Conservation (phyloP, 768 basidiomycete species). For the Pleurotus pulmonarius region DNA sequence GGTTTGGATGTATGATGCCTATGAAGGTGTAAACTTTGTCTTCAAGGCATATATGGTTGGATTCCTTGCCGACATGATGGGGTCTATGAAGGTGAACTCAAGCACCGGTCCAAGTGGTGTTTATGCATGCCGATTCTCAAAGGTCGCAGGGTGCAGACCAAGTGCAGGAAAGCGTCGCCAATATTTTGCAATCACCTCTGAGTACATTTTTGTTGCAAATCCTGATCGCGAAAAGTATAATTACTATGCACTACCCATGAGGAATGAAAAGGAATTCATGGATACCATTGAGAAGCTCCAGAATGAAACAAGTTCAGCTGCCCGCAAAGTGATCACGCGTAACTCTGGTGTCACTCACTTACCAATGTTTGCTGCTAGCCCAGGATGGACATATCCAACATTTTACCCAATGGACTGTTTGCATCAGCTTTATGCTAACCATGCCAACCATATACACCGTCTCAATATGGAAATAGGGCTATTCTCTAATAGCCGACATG, state of each 20-base stretch:
- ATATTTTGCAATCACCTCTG: not conserved
- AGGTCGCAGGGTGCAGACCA: no score
- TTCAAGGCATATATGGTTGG: slow-evolving; percentile 15
- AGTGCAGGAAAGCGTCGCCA: no score
- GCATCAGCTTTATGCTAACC: slow-evolving; percentile 30
- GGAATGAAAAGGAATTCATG: slow-evolving; percentile 20
- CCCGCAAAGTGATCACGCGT: slow-evolving; percentile 15
- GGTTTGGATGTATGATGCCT: slow-evolving; percentile 29
- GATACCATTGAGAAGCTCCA: slow-evolving; percentile 15
- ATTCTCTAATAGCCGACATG: not conserved
- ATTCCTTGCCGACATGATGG: slow-evolving; percentile 20
- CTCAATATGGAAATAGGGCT: slow-evolving; percentile 8
- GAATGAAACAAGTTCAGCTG: slow-evolving; percentile 11
- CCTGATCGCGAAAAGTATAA: slow-evolving; percentile 17
- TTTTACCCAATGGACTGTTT: slow-evolving; percentile 33
- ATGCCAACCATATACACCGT: not conserved
- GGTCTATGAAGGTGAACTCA: slow-evolving; percentile 25
- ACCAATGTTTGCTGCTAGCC: slow-evolving; percentile 23
- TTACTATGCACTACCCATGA: slow-evolving; percentile 18
- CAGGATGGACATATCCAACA: slow-evolving; percentile 24
- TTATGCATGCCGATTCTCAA: slow-evolving; percentile 17
- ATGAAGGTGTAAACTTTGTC: slow-evolving; percentile 19
- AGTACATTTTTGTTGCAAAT: slow-evolving; percentile 25
- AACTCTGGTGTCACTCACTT: slow-evolving; percentile 21
- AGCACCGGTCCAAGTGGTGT: slow-evolving; percentile 24